Percentiles rank a stretch among this genome's conserved stretches.
phyloP scores from a whole-genome alignment of 2,329 filamentous ascomycete genomes.

The Aspergillus fumigatus region DNA sequence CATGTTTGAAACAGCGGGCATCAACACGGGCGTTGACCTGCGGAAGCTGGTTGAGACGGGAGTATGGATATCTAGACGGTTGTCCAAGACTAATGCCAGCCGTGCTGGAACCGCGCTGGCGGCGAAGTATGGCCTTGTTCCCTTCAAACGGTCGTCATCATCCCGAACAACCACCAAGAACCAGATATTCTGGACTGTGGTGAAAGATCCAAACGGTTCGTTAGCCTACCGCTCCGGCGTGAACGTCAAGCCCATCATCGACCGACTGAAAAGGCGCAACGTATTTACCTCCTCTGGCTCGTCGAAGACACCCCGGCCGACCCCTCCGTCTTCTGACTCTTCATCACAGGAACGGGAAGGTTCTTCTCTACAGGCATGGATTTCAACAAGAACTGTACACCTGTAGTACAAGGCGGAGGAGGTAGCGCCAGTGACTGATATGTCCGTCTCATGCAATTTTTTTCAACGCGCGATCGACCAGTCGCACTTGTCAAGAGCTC shows the following conservation, averaged over 20 bases:
- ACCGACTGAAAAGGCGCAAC: conserved; percentile 38
- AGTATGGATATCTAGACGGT: conserved; percentile 62
- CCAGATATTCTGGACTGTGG: conserved; percentile 15
- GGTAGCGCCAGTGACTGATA: no score
- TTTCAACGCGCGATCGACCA: conserved; percentile 37
- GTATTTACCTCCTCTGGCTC: conserved; percentile 25
- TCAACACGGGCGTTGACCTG: conserved; percentile 68
- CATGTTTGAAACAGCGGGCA: conserved; percentile 56
- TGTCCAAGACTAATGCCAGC: conserved; percentile 18
- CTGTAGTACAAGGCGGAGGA: conserved; percentile 10
- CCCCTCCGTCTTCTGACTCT: conserved; percentile 30
- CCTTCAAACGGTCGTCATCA: not conserved
- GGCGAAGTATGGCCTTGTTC: not conserved
- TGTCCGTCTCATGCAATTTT: conserved; percentile 21
- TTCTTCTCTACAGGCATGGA: conserved; percentile 44
- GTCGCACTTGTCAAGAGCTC: conserved; percentile 40
- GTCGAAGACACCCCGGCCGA: conserved; percentile 17
- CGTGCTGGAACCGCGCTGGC: conserved; percentile 19
- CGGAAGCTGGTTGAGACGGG: conserved; percentile 61
- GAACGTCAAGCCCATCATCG: conserved; percentile 30
- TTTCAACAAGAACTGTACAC: conserved; percentile 19
- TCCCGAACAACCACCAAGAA: not conserved
- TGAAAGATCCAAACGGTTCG: conserved; percentile 20
- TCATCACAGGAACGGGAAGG: conserved; percentile 33
- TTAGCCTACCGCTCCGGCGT: conserved; percentile 26